Percentiles rank a stretch among this genome's conserved stretches.
phyloP scores from a whole-genome alignment of 352 stramenopile genomes.

The Phytopythium mirpurense region DNA sequence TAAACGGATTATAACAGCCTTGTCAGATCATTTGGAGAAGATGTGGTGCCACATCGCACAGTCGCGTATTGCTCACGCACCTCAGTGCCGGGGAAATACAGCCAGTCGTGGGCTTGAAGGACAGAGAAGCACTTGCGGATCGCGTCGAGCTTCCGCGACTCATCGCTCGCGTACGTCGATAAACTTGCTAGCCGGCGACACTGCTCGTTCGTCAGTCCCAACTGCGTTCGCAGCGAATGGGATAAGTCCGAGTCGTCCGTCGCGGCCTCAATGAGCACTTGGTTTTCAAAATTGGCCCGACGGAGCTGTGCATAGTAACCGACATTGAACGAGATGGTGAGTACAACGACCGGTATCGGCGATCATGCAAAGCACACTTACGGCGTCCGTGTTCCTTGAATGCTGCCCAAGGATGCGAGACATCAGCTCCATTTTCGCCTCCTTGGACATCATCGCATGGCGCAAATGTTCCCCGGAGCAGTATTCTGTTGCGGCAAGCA shows the following conservation, averaged over 20 bases:
- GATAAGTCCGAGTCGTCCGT: constrained; percentile 62
- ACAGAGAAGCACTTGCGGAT: constrained; percentile 87
- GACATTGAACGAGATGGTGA: neutral
- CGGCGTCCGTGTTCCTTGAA: constrained; percentile 64
- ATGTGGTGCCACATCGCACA: neutral
- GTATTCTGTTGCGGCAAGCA: constrained; percentile 37
- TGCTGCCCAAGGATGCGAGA: constrained; percentile 74
- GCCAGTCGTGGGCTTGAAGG: constrained; percentile 77
- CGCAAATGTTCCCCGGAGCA: constrained; percentile 71
- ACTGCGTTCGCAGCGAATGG: constrained; percentile 35
- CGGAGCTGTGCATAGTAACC: constrained; percentile 48
- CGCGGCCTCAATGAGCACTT: constrained; percentile 61
- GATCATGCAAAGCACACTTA: constrained; percentile 31
- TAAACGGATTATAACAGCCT: too few species aligned
- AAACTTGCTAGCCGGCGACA: constrained; percentile 51
- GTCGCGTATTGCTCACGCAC: constrained; percentile 29
- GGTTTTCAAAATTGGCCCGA: constrained; percentile 77
- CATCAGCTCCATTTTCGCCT: constrained; percentile 80
- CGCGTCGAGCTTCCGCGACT: constrained; percentile 68
- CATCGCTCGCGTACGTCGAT: constrained; percentile 40
- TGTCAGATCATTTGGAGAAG: too few species aligned
- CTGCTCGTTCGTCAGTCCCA: constrained; percentile 69
- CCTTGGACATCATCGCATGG: constrained; percentile 80
- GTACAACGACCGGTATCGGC: too few species aligned
- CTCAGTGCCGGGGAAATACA: constrained; percentile 82